Conservation (phyloP, 495 filamentous ascomycete species). For the Aspergillus sparsus region DNA sequence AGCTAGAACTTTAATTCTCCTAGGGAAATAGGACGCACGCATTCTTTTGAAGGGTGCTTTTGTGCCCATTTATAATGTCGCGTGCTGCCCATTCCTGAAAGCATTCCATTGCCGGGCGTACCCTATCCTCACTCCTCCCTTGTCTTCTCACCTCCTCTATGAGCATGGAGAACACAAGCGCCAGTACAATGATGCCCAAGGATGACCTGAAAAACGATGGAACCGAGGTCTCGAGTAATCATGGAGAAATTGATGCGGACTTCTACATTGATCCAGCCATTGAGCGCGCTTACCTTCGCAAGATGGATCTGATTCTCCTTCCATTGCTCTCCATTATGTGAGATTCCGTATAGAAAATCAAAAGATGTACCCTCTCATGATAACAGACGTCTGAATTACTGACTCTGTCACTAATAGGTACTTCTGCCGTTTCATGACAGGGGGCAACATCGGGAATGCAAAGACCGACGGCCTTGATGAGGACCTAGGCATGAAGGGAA, state of each 20-base stretch:
- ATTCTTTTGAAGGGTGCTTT: too few species aligned
- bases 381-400: slow-evolving; percentile 28
- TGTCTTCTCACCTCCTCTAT: not conserved
- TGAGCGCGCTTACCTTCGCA: slow-evolving; percentile 7
- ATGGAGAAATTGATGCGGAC: not conserved
- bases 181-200: not conserved
- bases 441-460: slow-evolving; percentile 61
- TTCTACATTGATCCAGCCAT: slow-evolving; percentile 10
- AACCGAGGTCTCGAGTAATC: not conserved
- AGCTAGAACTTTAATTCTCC: too few species aligned
- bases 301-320: slow-evolving; percentile 14
- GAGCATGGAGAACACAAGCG: not conserved
- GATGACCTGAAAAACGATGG: not conserved
- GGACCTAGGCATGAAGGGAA: slow-evolving; percentile 49
- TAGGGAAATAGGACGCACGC: too few species aligned
- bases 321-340: not conserved
- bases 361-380: not conserved
- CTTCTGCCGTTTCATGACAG: slow-evolving; percentile 55
- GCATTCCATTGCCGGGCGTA: not conserved
- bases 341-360: too few species aligned
- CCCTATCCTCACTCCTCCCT: not conserved
- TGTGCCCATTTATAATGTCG: not conserved
- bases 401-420: slow-evolving; percentile 49
- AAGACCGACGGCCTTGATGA: slow-evolving; percentile 55
- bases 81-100: not conserved